Conservation (phyloP, 305 asterid genomes). For the Fraxinus latifolia region DNA sequence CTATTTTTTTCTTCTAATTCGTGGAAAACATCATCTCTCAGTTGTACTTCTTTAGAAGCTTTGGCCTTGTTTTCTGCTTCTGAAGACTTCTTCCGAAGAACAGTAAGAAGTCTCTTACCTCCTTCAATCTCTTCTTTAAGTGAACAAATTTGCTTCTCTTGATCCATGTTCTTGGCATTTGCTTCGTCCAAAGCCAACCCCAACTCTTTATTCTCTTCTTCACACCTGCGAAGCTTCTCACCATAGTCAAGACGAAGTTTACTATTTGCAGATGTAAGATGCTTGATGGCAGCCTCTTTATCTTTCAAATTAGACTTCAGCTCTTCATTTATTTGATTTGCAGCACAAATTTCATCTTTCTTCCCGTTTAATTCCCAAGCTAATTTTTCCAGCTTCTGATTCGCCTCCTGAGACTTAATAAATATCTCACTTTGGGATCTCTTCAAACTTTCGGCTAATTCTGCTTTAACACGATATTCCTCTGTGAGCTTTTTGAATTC, state of each 20-base stretch:
- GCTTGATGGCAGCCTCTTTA: constrained; percentile 56
- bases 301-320: constrained; percentile 49
- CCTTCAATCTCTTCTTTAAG: constrained; percentile 61
- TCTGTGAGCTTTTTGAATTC: constrained; percentile 60
- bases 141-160: constrained; percentile 44
- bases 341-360: constrained; percentile 43
- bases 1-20: constrained; percentile 59
- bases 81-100: constrained; percentile 41
- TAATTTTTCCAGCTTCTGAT: constrained; percentile 58
- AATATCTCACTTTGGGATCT: constrained; percentile 61
- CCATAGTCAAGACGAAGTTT: constrained; percentile 55
- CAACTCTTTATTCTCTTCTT: constrained; percentile 58
- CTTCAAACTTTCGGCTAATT: constrained; percentile 59
- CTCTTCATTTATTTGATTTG: constrained; percentile 41
- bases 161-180: constrained; percentile 49
- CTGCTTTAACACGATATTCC: constrained; percentile 44
- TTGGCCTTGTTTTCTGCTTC: constrained; percentile 33
- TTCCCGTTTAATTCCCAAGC: constrained; percentile 44
- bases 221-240: constrained; percentile 45
- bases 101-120: constrained; percentile 36
- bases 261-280: constrained; percentile 52
- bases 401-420: constrained; percentile 56
- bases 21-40: constrained; percentile 45
- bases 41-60: constrained; percentile 33
- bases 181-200: constrained; percentile 68